These are phyloP conservation scores for Biscogniauxia mediterranea DNA, from an alignment of 2,329 filamentous ascomycete species.

Conservation along the genomic window DNA sequence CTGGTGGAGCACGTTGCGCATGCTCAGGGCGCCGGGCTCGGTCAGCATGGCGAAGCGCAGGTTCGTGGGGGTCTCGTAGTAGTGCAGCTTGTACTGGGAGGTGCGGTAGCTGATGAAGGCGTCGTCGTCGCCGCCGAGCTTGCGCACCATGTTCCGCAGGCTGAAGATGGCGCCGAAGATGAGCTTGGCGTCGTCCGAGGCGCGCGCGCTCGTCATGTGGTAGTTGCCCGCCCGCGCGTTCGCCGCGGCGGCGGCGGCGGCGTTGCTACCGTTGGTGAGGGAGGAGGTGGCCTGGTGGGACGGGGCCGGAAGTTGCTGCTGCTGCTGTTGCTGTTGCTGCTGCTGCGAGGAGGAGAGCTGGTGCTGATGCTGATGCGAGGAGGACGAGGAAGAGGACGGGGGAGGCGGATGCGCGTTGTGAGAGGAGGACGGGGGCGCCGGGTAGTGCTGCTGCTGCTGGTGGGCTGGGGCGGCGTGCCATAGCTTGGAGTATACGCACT, in stretches of 20 bases:
- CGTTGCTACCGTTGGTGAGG: constrained; percentile 10
- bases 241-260: neutral
- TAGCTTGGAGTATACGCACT: neutral
- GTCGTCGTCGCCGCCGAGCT: constrained; percentile 90
- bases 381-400: neutral
- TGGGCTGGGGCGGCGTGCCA: constrained; percentile 1
- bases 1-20: constrained; percentile 93
- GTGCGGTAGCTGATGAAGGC: constrained; percentile 94
- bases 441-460: neutral
- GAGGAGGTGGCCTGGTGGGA: constrained; percentile 3
- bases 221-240: constrained; percentile 8
- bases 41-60: constrained; percentile 97
- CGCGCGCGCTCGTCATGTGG: constrained; percentile 19
- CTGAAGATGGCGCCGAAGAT: constrained; percentile 98
- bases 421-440: neutral
- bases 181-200: constrained; percentile 86
- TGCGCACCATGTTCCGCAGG: constrained; percentile 92
- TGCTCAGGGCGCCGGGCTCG: constrained; percentile 82
- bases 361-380: neutral
- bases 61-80: constrained; percentile 95
- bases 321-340: constrained; percentile 1
- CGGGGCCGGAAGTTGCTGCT: neutral
- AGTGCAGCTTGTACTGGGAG: constrained; percentile 95
- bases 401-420: constrained; percentile 2
- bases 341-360: constrained; percentile 2